Base-by-base conservation (phyloP, 371 early-diverging fungal species). In the Batrachochytrium dendrobatidis region DNA sequence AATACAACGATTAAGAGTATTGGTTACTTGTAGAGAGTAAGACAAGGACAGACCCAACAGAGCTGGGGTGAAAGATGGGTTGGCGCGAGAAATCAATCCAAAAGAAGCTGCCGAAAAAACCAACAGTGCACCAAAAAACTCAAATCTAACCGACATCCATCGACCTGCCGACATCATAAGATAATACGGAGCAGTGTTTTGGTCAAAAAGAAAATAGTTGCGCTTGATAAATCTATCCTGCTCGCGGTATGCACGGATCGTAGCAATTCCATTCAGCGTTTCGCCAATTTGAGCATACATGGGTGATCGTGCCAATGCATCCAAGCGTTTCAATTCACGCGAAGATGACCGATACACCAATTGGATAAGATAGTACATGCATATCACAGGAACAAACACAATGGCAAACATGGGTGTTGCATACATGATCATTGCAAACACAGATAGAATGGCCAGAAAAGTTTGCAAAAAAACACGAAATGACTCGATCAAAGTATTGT, bases 111-210 rank as follows among this genome's bases (percentile, higher is more conserved):
- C 53, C 39, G 34, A 18, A 35, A 65, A 58, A 2, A 77, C 52
- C 25, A 76, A 25, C 20, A 66, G 17, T 1, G 75, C 61, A 29
- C 79, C 73, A 20, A 81, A 62, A 31, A 86, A 70, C 67, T 94
- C 89, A 30, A 94, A 78, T 34, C 93, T 85, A n/a, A 92, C 76
- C 39, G 70, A 80, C 81, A 58, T 46, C 68, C 68, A 68, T 48
- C 64, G 34, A 29, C 55, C 55, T 45, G 28, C 34, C 29, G 53
- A 55, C 22, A 60, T 44, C 45, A 60, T 52, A 4, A 51, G 45
- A 68, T 81, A 89, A 56, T 86, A 87, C 0, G 90, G 90, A 28
- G 83, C 77, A 56, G 84, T 86, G 71, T 90, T 92, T 44, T 71
- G 70, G 63, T 93, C 90, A 48, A 91, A 65, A 58, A 77, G 71